Conservation (phyloP, 2,329 filamentous ascomycete species). For the Pleoardoris graminearum region DNA sequence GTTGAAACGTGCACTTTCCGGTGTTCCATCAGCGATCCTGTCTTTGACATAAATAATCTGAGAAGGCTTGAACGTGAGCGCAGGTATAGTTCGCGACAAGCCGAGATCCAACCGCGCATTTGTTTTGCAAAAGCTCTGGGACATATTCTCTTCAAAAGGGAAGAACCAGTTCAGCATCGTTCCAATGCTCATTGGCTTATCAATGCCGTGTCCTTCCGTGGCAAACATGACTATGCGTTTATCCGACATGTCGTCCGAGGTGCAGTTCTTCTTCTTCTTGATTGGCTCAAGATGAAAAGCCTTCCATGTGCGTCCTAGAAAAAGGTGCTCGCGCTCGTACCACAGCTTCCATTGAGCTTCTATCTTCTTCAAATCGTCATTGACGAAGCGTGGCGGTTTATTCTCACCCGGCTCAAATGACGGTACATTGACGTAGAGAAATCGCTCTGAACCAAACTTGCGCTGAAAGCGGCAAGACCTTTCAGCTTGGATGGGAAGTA, state of each 20-base stretch:
- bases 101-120: conserved; percentile 50
- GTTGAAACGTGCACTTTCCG: conserved; percentile 42
- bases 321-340: conserved; percentile 40
- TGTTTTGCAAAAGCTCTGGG: conserved; percentile 47
- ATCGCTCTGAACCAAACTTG: conserved; percentile 45
- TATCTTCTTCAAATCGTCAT: conserved; percentile 20
- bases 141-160: conserved; percentile 38
- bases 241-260: conserved; percentile 13
- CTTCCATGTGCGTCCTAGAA: conserved; percentile 50
- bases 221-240: conserved; percentile 44
- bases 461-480: conserved; percentile 44
- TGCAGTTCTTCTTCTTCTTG: conserved; percentile 34
- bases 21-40: conserved; percentile 33
- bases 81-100: conserved; percentile 47
- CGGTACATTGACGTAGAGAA: conserved; percentile 48
- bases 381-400: conserved; percentile 15
- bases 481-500: conserved; percentile 33
- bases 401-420: conserved; percentile 16
- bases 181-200: conserved; percentile 16
- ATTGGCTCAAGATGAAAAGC: conserved; percentile 44
- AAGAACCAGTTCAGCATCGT: conserved; percentile 49
- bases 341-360: conserved; percentile 37
- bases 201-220: conserved; percentile 35
- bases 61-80: conserved; percentile 40
- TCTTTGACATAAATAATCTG: conserved; percentile 43